phyloP scores from a whole-genome alignment of 345 rosid species.

The Populus nigra region DNA sequence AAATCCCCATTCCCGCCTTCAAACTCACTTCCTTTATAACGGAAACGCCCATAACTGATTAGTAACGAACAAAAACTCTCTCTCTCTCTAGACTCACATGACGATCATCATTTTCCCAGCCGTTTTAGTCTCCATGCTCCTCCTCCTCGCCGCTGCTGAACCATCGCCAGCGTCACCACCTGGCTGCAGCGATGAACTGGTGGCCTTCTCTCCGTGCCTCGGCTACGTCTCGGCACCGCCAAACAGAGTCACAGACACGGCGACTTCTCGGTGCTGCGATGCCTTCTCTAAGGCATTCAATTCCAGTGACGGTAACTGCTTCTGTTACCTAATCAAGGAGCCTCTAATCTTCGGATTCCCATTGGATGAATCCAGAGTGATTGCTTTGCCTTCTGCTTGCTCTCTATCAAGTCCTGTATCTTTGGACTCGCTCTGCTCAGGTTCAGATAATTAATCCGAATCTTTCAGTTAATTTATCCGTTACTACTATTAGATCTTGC shows the following conservation, averaged over 20 bases:
- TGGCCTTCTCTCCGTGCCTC: conserved; percentile 75
- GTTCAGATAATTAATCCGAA: conserved; percentile 15
- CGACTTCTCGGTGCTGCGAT: conserved; percentile 55
- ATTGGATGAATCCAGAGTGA: conserved; percentile 51
- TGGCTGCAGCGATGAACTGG: conserved; percentile 50
- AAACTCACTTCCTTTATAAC: neutral
- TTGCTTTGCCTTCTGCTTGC: conserved; percentile 56
- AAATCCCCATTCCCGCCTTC: neutral
- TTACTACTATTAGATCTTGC: neutral
- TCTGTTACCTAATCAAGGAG: conserved; percentile 65
- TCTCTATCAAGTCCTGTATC: conserved; percentile 13
- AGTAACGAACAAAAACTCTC: neutral
- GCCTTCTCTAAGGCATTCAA: conserved; percentile 43
- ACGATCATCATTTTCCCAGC: neutral
- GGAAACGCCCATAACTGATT: neutral
- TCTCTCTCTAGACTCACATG: conserved; percentile 3
- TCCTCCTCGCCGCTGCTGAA: conserved; percentile 14
- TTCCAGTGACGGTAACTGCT: conserved; percentile 48
- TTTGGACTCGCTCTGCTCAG: conserved; percentile 51
- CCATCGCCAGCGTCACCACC: conserved; percentile 27
- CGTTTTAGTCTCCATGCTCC: conserved; percentile 16
- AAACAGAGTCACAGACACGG: conserved; percentile 44
- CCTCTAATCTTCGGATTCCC: conserved; percentile 77
- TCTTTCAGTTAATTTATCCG: neutral
- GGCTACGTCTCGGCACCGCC: conserved; percentile 64